These are phyloP conservation scores for Aegilops longissima DNA, from an alignment of 176 grass and related monocot genomes.

Conservation along the genomic window DNA sequence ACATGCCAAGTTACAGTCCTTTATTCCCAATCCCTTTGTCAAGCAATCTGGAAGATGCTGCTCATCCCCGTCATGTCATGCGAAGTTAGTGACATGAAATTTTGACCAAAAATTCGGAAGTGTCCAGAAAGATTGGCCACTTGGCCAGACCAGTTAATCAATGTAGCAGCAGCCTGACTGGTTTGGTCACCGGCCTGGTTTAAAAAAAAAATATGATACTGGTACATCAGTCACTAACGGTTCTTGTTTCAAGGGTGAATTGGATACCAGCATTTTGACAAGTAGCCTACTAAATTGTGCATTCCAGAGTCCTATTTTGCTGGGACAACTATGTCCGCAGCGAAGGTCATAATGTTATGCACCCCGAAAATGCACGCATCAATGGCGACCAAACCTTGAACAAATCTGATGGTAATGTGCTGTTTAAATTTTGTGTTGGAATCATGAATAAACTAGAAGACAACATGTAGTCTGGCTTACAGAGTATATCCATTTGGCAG, in stretches of 20 bases:
- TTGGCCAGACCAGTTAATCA: too few species aligned
- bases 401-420: constrained; percentile 4
- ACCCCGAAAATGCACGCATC: background rate
- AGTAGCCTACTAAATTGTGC: background rate
- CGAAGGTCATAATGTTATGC: background rate
- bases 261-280: background rate
- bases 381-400: background rate
- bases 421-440: background rate
- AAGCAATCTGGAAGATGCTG: too few species aligned
- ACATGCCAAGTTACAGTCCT: too few species aligned
- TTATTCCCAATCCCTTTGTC: too few species aligned
- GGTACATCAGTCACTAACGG: background rate
- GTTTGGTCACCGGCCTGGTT: too few species aligned
- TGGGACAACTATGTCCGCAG: background rate
- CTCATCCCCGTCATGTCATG: too few species aligned
- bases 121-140: too few species aligned
- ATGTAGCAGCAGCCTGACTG: too few species aligned
- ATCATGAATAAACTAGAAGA: background rate
- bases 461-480: background rate
- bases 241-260: background rate
- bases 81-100: too few species aligned
- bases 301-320: background rate
- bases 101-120: too few species aligned
- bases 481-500: constrained; percentile 2
- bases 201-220: background rate